These are phyloP conservation scores for Podila minutissima DNA, from an alignment of 192 early-diverging fungal species.

Conservation along the genomic window DNA sequence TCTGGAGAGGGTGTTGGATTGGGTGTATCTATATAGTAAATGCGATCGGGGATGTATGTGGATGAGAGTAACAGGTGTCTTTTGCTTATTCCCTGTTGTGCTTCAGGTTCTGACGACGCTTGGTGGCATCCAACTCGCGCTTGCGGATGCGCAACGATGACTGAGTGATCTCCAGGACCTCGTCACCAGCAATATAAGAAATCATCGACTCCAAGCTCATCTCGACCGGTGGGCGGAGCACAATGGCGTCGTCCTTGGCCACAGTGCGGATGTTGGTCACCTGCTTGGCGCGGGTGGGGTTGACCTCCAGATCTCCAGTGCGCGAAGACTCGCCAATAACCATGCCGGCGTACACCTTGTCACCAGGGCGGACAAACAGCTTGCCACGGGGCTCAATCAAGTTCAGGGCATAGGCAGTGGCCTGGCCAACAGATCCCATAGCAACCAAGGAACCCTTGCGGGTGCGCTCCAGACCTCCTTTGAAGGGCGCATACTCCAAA, in stretches of 20 bases:
- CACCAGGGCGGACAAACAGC: conserved; percentile 78
- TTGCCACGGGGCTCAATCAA: conserved; percentile 82
- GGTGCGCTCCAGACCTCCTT: conserved; percentile 74
- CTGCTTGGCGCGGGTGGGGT: conserved; percentile 85
- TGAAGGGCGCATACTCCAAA: conserved; percentile 75
- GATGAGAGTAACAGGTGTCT: not conserved
- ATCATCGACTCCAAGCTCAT: conserved; percentile 81
- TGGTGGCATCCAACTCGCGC: conserved; percentile 72
- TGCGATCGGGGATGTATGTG: not conserved
- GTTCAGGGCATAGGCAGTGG: conserved; percentile 79
- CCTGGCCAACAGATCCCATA: conserved; percentile 66
- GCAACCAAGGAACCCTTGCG: conserved; percentile 85
- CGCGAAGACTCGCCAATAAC: conserved; percentile 86
- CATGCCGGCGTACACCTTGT: conserved; percentile 87
- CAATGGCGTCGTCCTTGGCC: conserved; percentile 81
- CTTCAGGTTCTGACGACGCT: conserved; percentile 56
- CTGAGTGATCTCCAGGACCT: conserved; percentile 88
- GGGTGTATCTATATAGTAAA: not conserved
- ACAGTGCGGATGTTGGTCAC: conserved; percentile 83
- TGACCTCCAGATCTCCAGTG: conserved; percentile 84
- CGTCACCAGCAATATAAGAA: conserved; percentile 81
- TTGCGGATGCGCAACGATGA: conserved; percentile 78
- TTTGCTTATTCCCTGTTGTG: conserved; percentile 18
- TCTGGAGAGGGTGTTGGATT: not conserved
- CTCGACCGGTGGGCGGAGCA: conserved; percentile 72